phyloP scores from a whole-genome alignment of 495 filamentous ascomycete genomes.

The Haplographium delicatum region DNA sequence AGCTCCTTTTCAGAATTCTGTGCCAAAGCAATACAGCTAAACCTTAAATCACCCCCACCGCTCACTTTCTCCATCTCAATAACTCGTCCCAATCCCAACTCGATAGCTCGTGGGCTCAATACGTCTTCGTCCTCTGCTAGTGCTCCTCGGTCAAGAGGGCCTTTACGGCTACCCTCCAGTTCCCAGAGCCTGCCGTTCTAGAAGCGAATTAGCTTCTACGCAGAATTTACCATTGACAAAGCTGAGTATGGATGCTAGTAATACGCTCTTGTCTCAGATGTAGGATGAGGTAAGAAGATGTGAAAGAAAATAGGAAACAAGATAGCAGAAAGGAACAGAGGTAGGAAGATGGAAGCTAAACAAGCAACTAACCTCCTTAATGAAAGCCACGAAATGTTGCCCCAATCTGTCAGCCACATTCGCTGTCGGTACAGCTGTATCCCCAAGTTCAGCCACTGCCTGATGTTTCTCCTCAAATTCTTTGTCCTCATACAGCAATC shows the following conservation, averaged over 20 bases:
- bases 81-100: constrained; percentile 33
- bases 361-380: too few species aligned
- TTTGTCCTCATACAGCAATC: constrained; percentile 64
- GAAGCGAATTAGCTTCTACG: too few species aligned
- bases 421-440: constrained; percentile 53
- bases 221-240: too few species aligned
- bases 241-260: too few species aligned
- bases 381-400: constrained; percentile 74
- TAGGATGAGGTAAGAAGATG: too few species aligned
- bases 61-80: constrained; percentile 60
- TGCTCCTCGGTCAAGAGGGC: constrained; percentile 64
- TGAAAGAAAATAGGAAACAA: too few species aligned
- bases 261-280: too few species aligned
- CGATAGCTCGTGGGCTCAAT: constrained; percentile 43
- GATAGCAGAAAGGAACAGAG: too few species aligned
- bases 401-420: constrained; percentile 35
- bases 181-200: constrained; percentile 77
- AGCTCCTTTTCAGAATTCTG: not conserved
- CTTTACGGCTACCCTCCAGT: constrained; percentile 67
- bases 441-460: constrained; percentile 59
- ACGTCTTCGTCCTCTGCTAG: constrained; percentile 63
- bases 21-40: constrained; percentile 69
- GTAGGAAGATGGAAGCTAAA: too few species aligned
- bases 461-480: constrained; percentile 67
- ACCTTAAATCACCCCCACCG: constrained; percentile 56